phyloP scores from a whole-genome alignment of 345 rosid genomes.

The Eucalyptus microcorys region DNA sequence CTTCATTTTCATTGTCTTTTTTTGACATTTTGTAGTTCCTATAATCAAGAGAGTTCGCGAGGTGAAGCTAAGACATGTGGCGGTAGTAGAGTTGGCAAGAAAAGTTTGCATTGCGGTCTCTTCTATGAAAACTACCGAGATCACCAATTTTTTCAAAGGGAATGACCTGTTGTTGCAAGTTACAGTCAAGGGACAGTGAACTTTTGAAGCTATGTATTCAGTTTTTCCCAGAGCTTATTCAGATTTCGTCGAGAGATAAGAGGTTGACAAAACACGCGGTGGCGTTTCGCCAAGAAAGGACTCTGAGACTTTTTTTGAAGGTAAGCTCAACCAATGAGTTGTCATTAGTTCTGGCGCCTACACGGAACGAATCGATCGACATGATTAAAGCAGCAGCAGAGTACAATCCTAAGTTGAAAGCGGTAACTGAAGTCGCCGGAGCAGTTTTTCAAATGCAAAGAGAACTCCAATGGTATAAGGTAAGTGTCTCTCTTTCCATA shows the following conservation, averaged over 20 bases:
- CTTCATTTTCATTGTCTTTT: accelerated
- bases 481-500: no score
- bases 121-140: accelerated
- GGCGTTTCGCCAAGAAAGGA: accelerated
- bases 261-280: accelerated
- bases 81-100: accelerated
- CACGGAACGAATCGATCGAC: accelerated
- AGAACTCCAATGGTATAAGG: neutral
- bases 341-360: accelerated
- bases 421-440: neutral
- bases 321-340: neutral
- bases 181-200: accelerated
- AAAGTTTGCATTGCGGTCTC: no score
- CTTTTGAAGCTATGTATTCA: neutral
- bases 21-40: no score
- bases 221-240: neutral
- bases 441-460: neutral
- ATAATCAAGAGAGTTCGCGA: no score
- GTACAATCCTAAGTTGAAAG: neutral
- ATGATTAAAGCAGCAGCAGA: neutral
- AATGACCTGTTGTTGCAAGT: accelerated
- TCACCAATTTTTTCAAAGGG: accelerated
- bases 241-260: neutral
- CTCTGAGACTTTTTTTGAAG: neutral
- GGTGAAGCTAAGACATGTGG: accelerated